These are phyloP conservation scores for Isatis tinctoria DNA, from an alignment of 345 rosid species.

Conservation along the genomic window DNA sequence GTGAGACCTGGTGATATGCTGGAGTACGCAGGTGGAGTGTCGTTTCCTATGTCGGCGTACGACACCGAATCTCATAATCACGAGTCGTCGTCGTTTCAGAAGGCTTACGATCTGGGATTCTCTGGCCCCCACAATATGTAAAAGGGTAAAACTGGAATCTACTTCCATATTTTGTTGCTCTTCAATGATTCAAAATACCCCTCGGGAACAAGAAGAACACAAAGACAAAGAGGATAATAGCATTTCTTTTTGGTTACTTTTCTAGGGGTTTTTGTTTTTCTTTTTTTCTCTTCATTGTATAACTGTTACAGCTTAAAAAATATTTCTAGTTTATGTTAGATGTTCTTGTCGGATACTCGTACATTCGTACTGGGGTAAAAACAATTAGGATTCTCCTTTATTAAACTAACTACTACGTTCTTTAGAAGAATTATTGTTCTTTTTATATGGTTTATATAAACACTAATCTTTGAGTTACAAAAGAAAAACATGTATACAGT, in stretches of 20 bases:
- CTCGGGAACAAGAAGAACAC: not conserved
- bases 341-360: not conserved
- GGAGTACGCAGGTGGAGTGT: slow-evolving; percentile 43
- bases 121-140: slow-evolving; percentile 31
- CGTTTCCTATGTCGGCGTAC: slow-evolving; percentile 45
- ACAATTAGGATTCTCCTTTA: not conserved
- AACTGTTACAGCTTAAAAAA: not conserved
- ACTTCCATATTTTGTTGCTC: slow-evolving; percentile 14
- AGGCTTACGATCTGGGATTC: slow-evolving; percentile 50
- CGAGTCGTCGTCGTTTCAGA: slow-evolving; percentile 37
- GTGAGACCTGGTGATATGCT: slow-evolving; percentile 43
- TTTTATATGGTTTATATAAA: not conserved
- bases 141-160: slow-evolving; percentile 19
- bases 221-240: not conserved
- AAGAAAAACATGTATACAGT: not conserved
- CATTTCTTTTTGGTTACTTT: slow-evolving; percentile 10
- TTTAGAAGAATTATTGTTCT: not conserved
- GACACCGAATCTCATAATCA: slow-evolving; percentile 35
- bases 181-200: slow-evolving; percentile 5
- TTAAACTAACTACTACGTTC: not conserved
- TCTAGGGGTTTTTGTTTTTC: not conserved
- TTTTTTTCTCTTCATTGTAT: too few relatives aligned
- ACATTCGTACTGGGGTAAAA: not conserved
- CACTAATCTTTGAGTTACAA: not conserved
- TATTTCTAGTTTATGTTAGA: not conserved